Evolutionary conservation across 768 basidiomycete species (phyloP).

Genomic region (Panaeolus cyanescens): DNA sequence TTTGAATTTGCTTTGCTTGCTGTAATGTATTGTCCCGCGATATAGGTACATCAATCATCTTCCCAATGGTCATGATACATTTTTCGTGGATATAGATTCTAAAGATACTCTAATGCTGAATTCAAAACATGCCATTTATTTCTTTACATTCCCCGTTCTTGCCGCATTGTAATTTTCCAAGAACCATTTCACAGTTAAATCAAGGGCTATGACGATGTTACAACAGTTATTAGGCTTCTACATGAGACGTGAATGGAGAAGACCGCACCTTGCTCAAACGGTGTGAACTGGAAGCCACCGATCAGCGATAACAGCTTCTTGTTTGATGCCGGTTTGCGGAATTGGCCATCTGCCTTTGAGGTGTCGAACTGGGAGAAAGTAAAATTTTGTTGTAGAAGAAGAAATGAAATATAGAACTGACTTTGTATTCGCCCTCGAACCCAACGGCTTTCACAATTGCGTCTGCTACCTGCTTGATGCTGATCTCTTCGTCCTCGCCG

Average conservation of each 20-base stretch:
- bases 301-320: conserved; percentile 78
- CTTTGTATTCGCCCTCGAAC: conserved; percentile 76
- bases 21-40: too few relatives aligned
- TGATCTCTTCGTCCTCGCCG: conserved; percentile 92
- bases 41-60: too few relatives aligned
- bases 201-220: conserved; percentile 54
- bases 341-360: conserved; percentile 87
- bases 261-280: conserved; percentile 75
- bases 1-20: too few relatives aligned
- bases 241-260: neutral
- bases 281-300: conserved; percentile 87
- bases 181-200: conserved; percentile 86
- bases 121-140: too few relatives aligned
- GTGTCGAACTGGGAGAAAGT: conserved; percentile 79
- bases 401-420: conserved; percentile 32
- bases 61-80: too few relatives aligned
- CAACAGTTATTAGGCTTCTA: neutral
- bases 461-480: conserved; percentile 88
- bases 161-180: conserved; percentile 76
- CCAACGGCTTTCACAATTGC: conserved; percentile 85
- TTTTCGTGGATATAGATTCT: too few relatives aligned
- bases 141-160: conserved; percentile 44
- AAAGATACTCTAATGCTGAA: too few relatives aligned
- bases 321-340: conserved; percentile 95
- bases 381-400: neutral